These are phyloP conservation scores for Leucoagaricus sp. DNA, from an alignment of 1,284 basidiomycete genomes.

Conservation along the genomic window DNA sequence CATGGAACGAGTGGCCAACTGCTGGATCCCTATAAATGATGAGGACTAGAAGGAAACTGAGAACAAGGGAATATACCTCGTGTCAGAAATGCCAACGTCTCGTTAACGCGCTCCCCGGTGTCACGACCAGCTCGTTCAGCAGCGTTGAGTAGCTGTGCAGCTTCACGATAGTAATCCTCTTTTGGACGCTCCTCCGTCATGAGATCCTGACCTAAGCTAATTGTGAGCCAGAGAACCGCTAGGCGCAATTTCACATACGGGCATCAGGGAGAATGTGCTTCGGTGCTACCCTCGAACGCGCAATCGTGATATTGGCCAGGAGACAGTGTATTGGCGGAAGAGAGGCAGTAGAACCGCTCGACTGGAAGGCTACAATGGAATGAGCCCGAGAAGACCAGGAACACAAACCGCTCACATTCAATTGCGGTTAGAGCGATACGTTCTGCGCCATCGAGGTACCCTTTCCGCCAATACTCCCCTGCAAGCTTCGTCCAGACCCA, in stretches of 20 bases:
- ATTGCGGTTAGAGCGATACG: constrained; percentile 64
- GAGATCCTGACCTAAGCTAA: constrained; percentile 65
- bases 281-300: constrained; percentile 78
- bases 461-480: constrained; percentile 76
- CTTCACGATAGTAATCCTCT: constrained; percentile 68
- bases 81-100: constrained; percentile 63
- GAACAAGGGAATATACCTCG: constrained; percentile 48
- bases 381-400: no score
- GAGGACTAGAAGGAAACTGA: constrained; percentile 3
- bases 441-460: constrained; percentile 68
- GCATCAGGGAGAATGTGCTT: constrained; percentile 74
- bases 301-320: constrained; percentile 81
- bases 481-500: constrained; percentile 78
- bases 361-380: constrained; percentile 61
- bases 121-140: constrained; percentile 58
- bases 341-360: constrained; percentile 45
- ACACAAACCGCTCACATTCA: constrained; percentile 64
- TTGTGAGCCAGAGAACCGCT: constrained; percentile 15
- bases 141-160: constrained; percentile 69
- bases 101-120: constrained; percentile 49
- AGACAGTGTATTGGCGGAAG: constrained; percentile 74
- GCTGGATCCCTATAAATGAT: constrained; percentile 65
- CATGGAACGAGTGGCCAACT: constrained; percentile 78
- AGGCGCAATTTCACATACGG: constrained; percentile 47
- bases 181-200: constrained; percentile 64